A percentile compares a stretch with the other conserved stretches of the same genome.
These are phyloP conservation scores for Coemansia sp. DNA, from an alignment of 192 early-diverging fungal genomes.

Conservation along the genomic window DNA sequence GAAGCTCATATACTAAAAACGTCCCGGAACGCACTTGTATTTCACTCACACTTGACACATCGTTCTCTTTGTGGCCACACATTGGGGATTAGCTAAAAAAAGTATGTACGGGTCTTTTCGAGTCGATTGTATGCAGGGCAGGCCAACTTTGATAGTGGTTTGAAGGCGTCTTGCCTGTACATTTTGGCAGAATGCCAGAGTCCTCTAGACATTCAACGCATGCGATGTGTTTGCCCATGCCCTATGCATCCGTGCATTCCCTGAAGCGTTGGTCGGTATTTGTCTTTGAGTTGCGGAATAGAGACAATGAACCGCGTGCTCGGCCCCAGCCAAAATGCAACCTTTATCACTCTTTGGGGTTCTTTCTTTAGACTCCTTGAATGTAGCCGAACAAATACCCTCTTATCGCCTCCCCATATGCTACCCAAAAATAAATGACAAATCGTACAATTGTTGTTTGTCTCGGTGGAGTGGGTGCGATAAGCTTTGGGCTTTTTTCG, in stretches of 20 bases:
- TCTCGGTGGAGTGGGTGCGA: neutral
- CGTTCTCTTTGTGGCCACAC: neutral
- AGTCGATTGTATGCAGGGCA: slow-evolving; percentile 42
- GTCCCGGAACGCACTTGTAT: neutral
- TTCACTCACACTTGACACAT: neutral
- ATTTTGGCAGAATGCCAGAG: too few species aligned
- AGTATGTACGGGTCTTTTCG: neutral
- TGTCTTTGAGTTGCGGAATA: neutral
- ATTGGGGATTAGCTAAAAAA: neutral
- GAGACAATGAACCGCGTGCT: too few species aligned
- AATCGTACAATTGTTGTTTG: neutral
- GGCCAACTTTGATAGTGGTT: slow-evolving; percentile 37
- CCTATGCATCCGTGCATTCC: neutral
- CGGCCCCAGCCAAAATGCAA: too few species aligned
- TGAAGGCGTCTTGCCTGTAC: slow-evolving; percentile 5
- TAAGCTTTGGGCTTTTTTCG: too few species aligned
- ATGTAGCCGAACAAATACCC: neutral
- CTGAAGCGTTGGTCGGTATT: neutral
- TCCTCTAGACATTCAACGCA: neutral
- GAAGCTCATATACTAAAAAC: neutral
- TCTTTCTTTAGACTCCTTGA: neutral
- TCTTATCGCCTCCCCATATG: neutral
- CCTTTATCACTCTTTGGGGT: too few species aligned
- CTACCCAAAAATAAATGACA: too few species aligned
- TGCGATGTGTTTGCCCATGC: neutral